These are phyloP conservation scores for Sporothrix variecibatus DNA, from an alignment of 2,329 filamentous ascomycete species.

Conservation along the genomic window DNA sequence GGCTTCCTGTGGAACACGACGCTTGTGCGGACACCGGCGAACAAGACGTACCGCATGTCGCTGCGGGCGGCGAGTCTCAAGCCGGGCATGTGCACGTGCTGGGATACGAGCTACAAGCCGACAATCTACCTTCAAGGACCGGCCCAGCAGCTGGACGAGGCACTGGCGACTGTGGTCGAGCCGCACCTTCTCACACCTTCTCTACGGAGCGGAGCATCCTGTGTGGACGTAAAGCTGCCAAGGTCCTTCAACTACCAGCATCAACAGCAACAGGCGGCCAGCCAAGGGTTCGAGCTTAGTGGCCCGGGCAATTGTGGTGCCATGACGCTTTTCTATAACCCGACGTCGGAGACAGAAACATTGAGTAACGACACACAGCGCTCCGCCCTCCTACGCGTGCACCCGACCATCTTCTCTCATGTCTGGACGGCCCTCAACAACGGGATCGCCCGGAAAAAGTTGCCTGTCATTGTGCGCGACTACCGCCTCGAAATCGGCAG, in stretches of 20 bases:
- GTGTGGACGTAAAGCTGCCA: slow-evolving; percentile 30
- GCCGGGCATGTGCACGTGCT: slow-evolving; percentile 68
- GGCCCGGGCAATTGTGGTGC: slow-evolving; percentile 31
- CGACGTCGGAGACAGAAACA: neutral
- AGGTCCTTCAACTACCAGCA: slow-evolving; percentile 31
- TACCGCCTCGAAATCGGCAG: slow-evolving; percentile 67
- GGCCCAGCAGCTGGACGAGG: slow-evolving; percentile 15
- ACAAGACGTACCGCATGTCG: slow-evolving; percentile 86
- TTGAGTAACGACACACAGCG: neutral
- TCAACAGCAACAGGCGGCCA: neutral
- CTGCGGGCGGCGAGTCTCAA: slow-evolving; percentile 75
- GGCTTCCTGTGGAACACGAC: slow-evolving; percentile 88
- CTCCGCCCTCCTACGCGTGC: slow-evolving; percentile 47
- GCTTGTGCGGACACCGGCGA: slow-evolving; percentile 79
- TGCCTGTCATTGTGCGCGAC: slow-evolving; percentile 65
- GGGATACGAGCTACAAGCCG: slow-evolving; percentile 94
- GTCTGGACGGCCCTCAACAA: slow-evolving; percentile 65
- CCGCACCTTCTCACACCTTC: slow-evolving; percentile 23
- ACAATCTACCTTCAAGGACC: slow-evolving; percentile 76
- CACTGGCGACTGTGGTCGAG: slow-evolving; percentile 27
- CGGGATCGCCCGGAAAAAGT: slow-evolving; percentile 59
- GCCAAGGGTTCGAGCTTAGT: slow-evolving; percentile 4
- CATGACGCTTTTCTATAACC: slow-evolving; percentile 27
- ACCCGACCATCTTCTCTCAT: slow-evolving; percentile 77
- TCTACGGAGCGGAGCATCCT: slow-evolving; percentile 21